Base-by-base conservation (phyloP, 2,329 filamentous ascomycete genomes). In the Botrytis hyacinthi region DNA sequence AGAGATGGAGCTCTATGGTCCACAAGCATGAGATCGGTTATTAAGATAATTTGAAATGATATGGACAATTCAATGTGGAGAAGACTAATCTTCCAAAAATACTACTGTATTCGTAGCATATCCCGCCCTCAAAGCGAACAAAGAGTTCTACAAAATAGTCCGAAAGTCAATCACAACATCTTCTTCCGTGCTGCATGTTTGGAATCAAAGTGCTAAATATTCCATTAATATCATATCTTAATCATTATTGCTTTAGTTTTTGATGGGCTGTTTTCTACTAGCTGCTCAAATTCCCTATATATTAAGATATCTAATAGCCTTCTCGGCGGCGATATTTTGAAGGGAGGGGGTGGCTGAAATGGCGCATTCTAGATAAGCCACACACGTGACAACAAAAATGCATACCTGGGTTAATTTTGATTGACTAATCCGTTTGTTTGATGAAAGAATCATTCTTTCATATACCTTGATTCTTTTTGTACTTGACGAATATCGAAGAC, bases 181-280 rank as follows among this genome's bases (percentile, higher is more conserved):
- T 2, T 54, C 2, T 16, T 57, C 7, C 16, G 14, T 57, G n/a
- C 5, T 57, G 14, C n/a, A 57, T 57, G 9, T 29, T 18, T 18
- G 2, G 2, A 29, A 4, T 29, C 2, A 7, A 7, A n/a, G 4
- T 51, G 12, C 2, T 12, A 51, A 51, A n/a, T 0, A 6, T n/a
- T 51, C 12, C 5, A 29, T 29, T 29, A 0, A 9, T 18, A 14
- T 57, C 14, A 54, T 16, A 29, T 18, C n/a, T 29, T 8, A 3
- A 18, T 57, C 14, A 29, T 9, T 0, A 18, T 29, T 7, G 8
- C 26, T 29, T 29, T 1, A 18, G 1, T 18, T 0, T 18, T 18
- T 4, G 29, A n/a, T 8, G 14, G 1, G 6, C 16, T 29, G 14
- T 29, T 29, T 29, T 16, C 51, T 29, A 3, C 29, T 8, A 8